Evolutionary conservation across 2,329 filamentous ascomycete species (phyloP).

Genomic region (Cryoendolithus antarcticus): DNA sequence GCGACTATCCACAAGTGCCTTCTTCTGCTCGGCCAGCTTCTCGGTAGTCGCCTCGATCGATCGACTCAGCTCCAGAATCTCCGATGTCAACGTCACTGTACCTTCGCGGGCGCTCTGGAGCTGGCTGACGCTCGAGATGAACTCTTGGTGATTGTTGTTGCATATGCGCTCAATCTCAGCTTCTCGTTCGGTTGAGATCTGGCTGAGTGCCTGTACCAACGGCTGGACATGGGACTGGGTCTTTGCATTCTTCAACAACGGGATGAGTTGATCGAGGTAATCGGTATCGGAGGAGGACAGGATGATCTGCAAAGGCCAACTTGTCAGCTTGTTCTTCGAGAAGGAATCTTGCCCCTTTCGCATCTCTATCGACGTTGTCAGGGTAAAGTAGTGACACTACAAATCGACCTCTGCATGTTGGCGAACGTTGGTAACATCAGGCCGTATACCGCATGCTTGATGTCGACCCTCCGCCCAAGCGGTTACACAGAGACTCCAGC

Average conservation of each 20-base stretch:
- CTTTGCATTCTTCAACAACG: constrained; percentile 79
- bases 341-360: too few species aligned
- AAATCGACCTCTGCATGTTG: too few species aligned
- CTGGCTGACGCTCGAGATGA: constrained; percentile 84
- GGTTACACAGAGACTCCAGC: too few species aligned
- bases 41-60: constrained; percentile 93
- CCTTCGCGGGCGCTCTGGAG: constrained; percentile 85
- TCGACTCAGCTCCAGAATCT: constrained; percentile 85
- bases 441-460: too few species aligned
- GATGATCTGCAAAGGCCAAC: constrained; percentile 56
- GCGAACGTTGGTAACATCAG: too few species aligned
- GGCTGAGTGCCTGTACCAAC: constrained; percentile 64
- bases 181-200: constrained; percentile 78
- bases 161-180: constrained; percentile 88
- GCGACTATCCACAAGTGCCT: constrained; percentile 81
- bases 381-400: too few species aligned
- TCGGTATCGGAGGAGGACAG: constrained; percentile 83
- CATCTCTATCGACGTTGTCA: too few species aligned
- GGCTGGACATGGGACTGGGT: constrained; percentile 53
- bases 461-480: too few species aligned
- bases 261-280: constrained; percentile 91
- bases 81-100: constrained; percentile 74
- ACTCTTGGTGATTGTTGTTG: constrained; percentile 92
- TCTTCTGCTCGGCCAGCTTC: constrained; percentile 87
- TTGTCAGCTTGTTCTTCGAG: too few species aligned